Evolutionary conservation across 2,329 filamentous ascomycete species (phyloP).

Genomic region (Pseudofabraea citricarpa): DNA sequence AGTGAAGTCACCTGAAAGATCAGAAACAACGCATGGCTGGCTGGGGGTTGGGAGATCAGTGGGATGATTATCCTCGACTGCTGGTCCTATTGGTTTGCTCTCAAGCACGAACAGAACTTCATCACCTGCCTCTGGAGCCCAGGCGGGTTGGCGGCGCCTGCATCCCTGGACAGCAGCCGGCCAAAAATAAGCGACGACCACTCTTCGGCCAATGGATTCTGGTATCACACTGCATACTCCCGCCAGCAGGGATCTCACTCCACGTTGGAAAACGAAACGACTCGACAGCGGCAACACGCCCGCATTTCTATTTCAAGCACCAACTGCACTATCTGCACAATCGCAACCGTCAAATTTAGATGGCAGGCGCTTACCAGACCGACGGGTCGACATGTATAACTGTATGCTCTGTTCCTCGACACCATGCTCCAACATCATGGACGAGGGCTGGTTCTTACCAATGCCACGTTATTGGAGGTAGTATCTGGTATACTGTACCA

Average conservation of each 20-base stretch:
- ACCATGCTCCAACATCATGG: not conserved
- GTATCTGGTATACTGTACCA: conserved; percentile 16
- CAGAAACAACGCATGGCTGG: too few relatives aligned
- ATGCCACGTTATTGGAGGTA: conserved; percentile 4
- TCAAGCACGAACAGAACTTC: too few relatives aligned
- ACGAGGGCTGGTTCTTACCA: not conserved
- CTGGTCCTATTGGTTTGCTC: too few relatives aligned
- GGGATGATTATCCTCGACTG: too few relatives aligned
- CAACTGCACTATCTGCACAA: not conserved
- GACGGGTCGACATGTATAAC: not conserved
- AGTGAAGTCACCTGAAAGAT: too few relatives aligned
- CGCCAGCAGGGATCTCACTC: not conserved
- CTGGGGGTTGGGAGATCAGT: too few relatives aligned
- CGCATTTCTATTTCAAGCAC: not conserved
- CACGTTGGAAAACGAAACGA: not conserved
- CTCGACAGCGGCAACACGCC: not conserved
- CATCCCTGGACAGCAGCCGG: too few relatives aligned
- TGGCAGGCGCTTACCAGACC: not conserved
- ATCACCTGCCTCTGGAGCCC: too few relatives aligned
- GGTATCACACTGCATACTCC: not conserved
- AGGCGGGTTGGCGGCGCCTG: too few relatives aligned
- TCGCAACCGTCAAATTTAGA: not conserved
- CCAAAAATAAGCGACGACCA: not conserved
- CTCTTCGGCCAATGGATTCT: not conserved
- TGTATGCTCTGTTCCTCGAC: not conserved